A percentile compares a stretch with the other conserved stretches of the same genome.
Conservation (phyloP, 805 yeast species). For the Scheffersomyces coipomensis region DNA sequence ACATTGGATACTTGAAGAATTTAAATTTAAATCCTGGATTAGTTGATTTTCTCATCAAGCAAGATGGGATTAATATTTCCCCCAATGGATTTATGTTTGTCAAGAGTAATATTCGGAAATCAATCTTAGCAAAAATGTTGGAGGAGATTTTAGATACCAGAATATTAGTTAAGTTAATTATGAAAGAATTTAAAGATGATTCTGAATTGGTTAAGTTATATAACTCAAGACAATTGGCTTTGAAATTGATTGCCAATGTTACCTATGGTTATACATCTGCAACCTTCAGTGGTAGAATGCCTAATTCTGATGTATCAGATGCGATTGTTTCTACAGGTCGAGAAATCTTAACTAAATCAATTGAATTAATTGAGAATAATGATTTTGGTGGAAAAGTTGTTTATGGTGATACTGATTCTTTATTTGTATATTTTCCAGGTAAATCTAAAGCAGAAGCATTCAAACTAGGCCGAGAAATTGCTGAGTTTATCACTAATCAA, state of each 20-base stretch:
- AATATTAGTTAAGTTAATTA: slow-evolving; percentile 72
- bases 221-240: slow-evolving; percentile 78
- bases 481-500: slow-evolving; percentile 54
- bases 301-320: slow-evolving; percentile 92
- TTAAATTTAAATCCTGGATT: slow-evolving; percentile 52
- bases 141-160: slow-evolving; percentile 79
- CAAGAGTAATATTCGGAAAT: slow-evolving; percentile 61
- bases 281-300: slow-evolving; percentile 95
- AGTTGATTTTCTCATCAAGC: slow-evolving; percentile 48
- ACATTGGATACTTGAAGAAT: slow-evolving; percentile 53
- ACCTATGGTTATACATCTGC: slow-evolving; percentile 97
- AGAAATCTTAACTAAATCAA: slow-evolving; percentile 74
- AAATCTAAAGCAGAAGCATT: slow-evolving; percentile 76
- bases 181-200: slow-evolving; percentile 50
- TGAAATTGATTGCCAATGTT: slow-evolving; percentile 89
- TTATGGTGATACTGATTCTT: slow-evolving; percentile 94
- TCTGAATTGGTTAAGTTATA: slow-evolving; percentile 53
- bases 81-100: slow-evolving; percentile 89
- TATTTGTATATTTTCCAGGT: slow-evolving; percentile 90
- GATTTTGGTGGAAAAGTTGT: slow-evolving; percentile 88
- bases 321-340: slow-evolving; percentile 90
- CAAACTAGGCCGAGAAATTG: slow-evolving; percentile 66
- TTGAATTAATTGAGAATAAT: slow-evolving; percentile 61
- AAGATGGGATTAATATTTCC: slow-evolving; percentile 56
- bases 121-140: slow-evolving; percentile 80